Conservation (phyloP, 805 yeast species). For the Starmerella asiatica region DNA sequence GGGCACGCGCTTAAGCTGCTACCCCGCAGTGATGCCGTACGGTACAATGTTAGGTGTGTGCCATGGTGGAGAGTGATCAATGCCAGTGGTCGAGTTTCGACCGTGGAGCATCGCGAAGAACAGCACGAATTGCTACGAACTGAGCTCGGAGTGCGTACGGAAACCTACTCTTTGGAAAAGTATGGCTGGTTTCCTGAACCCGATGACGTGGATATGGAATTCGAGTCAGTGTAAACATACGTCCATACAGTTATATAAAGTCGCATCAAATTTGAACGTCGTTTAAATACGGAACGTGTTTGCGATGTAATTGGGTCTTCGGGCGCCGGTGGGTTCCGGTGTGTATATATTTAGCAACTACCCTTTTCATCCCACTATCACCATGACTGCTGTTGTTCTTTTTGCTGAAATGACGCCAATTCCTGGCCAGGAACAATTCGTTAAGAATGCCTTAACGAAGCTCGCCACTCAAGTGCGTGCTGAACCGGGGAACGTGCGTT, state of each 20-base stretch:
- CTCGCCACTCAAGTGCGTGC: constrained; percentile 19
- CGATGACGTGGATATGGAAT: constrained; percentile 16
- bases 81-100: constrained; percentile 50
- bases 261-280: no score
- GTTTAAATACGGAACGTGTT: no score
- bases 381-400: no score
- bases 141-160: constrained; percentile 33
- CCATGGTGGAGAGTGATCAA: constrained; percentile 78
- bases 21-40: constrained; percentile 21
- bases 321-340: no score
- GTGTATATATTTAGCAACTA: no score
- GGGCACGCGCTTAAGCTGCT: constrained; percentile 55
- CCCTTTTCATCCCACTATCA: no score
- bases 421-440: constrained; percentile 19
- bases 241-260: background rate
- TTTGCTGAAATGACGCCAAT: constrained; percentile 21
- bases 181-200: constrained; percentile 59
- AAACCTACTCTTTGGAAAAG: constrained; percentile 32
- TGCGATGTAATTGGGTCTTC: no score
- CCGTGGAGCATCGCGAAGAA: constrained; percentile 31
- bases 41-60: constrained; percentile 30
- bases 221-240: constrained; percentile 3
- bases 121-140: constrained; percentile 36
- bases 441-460: constrained; percentile 16
- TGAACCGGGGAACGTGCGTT: constrained; percentile 23